Base-by-base conservation (phyloP, 202 grass and related monocot species). In the Zoysia matrella region DNA sequence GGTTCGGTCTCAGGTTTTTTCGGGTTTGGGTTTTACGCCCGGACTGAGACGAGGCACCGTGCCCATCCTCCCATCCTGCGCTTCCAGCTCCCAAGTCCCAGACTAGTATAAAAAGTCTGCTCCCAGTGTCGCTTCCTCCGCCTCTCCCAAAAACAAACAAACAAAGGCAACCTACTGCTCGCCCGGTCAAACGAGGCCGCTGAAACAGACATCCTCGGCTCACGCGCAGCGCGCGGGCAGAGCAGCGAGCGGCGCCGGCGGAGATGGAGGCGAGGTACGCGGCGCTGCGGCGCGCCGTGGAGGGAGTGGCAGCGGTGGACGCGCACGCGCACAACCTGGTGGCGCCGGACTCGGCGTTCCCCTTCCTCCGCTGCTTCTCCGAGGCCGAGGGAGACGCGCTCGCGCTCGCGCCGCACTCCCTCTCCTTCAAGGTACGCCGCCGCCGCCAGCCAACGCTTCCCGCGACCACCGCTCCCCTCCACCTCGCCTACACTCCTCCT, bases 301-400 rank as follows among this genome's bases (percentile, higher is more conserved):
- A 93, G 16, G 58, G 53, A 54, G 75, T 89, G 52, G 55, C 85
- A 67, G 92, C 83, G 74, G 89, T 95, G 80, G 96, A 98, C 58
- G 90, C 74, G 69, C 96, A 98, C 87, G 95, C 92, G 71, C 92
- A 93, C 89, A 98, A 84, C 79, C 88, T 98, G 52, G 92, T 92
- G 52, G 78, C 12, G 71, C 53, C 42, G 13, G 87, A 53, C 56
- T 95, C 89, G 6, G 81, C 88, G 68, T 76, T 98, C 89, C 95
- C 92, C 48, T 95, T 98, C 73, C 61, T 87, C 74, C 85, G 89
- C 65, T 91, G 90, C 91, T 92, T 98, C 91, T 93, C 87, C 79
- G 96, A 98, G 87, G 89, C 92, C 66, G 83, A 98, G 14, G 96
- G 87, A 14, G 89, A 93, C 60, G 95, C 92, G 75, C 92, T 98